phyloP scores from a whole-genome alignment of 768 basidiomycete genomes.

The Filobasidium wieringae region DNA sequence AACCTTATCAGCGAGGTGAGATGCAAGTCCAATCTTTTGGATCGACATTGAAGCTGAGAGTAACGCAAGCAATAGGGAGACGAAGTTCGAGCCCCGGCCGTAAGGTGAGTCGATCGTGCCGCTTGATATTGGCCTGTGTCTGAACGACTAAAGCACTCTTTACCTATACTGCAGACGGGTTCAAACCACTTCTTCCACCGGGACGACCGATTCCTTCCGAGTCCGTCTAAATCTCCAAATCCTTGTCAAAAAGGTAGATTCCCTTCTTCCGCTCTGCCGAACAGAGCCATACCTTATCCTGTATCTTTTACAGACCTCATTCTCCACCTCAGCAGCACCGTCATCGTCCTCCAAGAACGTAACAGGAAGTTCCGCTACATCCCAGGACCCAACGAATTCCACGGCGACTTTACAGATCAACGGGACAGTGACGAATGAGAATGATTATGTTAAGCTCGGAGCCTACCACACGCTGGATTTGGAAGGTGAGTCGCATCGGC shows the following conservation, averaged over 20 bases:
- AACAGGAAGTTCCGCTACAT: constrained; percentile 20
- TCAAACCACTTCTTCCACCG: constrained; percentile 78
- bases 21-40: not conserved
- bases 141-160: too few relatives aligned
- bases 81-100: constrained; percentile 67
- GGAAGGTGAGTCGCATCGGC: constrained; percentile 43
- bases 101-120: constrained; percentile 48
- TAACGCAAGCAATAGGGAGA: constrained; percentile 58
- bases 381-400: constrained; percentile 31
- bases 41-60: constrained; percentile 6
- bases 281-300: not conserved
- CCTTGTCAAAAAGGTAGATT: constrained; percentile 56
- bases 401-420: constrained; percentile 60
- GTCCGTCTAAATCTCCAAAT: constrained; percentile 75
- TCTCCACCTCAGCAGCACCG: constrained; percentile 6
- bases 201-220: constrained; percentile 83
- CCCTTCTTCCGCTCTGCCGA: not conserved
- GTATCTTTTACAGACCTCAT: not conserved
- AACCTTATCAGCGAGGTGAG: constrained; percentile 74
- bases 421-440: constrained; percentile 75
- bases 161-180: constrained; percentile 51
- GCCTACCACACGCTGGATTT: constrained; percentile 91
- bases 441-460: constrained; percentile 77
- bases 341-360: constrained; percentile 1
- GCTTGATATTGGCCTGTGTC: not conserved